These are phyloP conservation scores for Gastrolobium bilobum DNA, from an alignment of 306 rosid species.

Conservation along the genomic window DNA sequence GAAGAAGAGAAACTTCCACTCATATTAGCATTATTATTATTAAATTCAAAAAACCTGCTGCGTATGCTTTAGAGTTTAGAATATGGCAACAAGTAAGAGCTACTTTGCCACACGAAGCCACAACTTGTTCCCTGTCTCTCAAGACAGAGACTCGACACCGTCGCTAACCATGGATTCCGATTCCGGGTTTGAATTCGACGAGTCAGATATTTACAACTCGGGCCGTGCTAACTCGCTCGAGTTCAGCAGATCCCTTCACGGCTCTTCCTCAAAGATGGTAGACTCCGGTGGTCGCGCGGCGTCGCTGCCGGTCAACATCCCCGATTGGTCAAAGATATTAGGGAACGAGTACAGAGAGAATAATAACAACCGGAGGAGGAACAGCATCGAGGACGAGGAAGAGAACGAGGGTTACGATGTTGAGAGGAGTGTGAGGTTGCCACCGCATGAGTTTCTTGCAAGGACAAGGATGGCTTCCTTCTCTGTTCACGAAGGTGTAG, in stretches of 20 bases:
- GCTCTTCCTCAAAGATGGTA: constrained; percentile 48
- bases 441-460: constrained; percentile 88
- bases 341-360: constrained; percentile 68
- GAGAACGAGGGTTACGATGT: constrained; percentile 45
- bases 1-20: background rate
- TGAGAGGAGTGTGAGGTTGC: constrained; percentile 53
- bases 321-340: constrained; percentile 89
- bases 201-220: constrained; percentile 74
- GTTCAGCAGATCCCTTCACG: constrained; percentile 52
- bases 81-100: constrained; percentile 48
- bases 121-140: constrained; percentile 59
- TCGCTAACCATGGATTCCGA: constrained; percentile 53
- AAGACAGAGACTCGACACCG: constrained; percentile 36
- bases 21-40: too few relatives aligned
- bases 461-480: constrained; percentile 80
- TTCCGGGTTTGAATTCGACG: constrained; percentile 72
- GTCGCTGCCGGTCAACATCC: constrained; percentile 78
- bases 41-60: too few relatives aligned
- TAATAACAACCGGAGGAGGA: constrained; percentile 46
- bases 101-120: constrained; percentile 60
- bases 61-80: too few relatives aligned
- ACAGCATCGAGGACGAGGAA: constrained; percentile 37
- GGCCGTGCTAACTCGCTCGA: constrained; percentile 63
- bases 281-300: constrained; percentile 51
- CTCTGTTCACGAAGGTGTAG: constrained; percentile 86